Percentiles rank a stretch among this genome's conserved stretches.
Evolutionary conservation across 164 flowering plant genomes (phyloP).

Genomic region (Macadamia integrifolia): DNA sequence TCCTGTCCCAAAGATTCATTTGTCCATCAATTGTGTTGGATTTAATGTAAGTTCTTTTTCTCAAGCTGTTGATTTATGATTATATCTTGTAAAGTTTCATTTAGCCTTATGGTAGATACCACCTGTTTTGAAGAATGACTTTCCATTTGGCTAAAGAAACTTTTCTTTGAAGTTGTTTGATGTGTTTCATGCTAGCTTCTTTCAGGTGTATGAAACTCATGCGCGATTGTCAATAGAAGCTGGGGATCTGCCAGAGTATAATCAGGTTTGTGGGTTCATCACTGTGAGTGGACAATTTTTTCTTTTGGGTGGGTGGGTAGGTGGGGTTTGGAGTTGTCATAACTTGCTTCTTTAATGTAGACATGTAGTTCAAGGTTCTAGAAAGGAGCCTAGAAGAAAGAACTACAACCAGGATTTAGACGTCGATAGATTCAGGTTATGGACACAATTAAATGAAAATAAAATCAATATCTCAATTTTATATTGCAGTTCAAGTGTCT

Average conservation of each 20-base stretch:
- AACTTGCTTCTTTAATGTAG: too few species aligned
- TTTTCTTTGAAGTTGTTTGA: background rate
- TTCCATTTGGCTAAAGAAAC: background rate
- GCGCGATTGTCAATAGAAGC: slow-evolving; percentile 86
- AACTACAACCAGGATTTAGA: too few species aligned
- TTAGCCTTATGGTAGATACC: background rate
- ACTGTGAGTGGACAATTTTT: background rate
- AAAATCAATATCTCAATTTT: too few species aligned
- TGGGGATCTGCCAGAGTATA: slow-evolving; percentile 90
- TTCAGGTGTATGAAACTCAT: slow-evolving; percentile 98
- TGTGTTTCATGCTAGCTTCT: slow-evolving; percentile 3
- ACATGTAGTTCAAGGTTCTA: too few species aligned
- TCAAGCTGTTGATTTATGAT: background rate
- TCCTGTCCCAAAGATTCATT: background rate
- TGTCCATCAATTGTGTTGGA: background rate
- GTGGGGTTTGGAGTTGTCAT: too few species aligned
- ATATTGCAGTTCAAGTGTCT: too few species aligned
- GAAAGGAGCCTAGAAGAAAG: too few species aligned
- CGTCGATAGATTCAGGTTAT: too few species aligned
- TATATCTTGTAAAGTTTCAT: background rate
- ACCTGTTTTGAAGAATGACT: background rate
- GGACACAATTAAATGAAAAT: too few species aligned
- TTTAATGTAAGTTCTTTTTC: background rate
- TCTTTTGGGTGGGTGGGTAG: background rate
- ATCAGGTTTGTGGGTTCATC: slow-evolving; percentile 57